phyloP scores from a whole-genome alignment of 2,329 filamentous ascomycete genomes.

The Colletotrichum nymphaeae region DNA sequence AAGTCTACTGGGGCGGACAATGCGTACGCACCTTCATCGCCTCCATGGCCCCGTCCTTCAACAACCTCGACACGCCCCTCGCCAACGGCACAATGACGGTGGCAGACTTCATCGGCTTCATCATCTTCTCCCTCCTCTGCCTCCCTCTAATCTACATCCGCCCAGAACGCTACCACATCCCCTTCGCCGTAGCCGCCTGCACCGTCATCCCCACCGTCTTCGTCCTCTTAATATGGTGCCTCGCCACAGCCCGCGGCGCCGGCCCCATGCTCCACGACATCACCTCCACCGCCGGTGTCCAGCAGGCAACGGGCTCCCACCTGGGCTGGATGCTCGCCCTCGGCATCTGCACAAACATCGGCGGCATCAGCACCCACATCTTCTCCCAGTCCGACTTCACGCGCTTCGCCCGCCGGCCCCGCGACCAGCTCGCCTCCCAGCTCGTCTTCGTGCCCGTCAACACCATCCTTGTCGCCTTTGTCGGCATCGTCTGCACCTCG shows the following conservation, averaged over 20 bases:
- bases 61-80: slow-evolving; percentile 32
- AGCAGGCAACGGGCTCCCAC: slow-evolving; percentile 35
- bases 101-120: slow-evolving; percentile 39
- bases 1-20: slow-evolving; percentile 42
- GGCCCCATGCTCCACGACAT: slow-evolving; percentile 41
- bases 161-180: slow-evolving; percentile 41
- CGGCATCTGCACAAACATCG: slow-evolving; percentile 43
- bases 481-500: slow-evolving; percentile 45
- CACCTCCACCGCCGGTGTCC: slow-evolving; percentile 36
- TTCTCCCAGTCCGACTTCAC: slow-evolving; percentile 45
- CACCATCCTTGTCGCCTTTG: slow-evolving; percentile 41
- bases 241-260: slow-evolving; percentile 42
- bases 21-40: slow-evolving; percentile 40
- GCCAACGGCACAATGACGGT: slow-evolving; percentile 37
- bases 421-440: slow-evolving; percentile 43
- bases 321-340: slow-evolving; percentile 43
- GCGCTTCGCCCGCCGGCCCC: slow-evolving; percentile 42
- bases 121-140: slow-evolving; percentile 41
- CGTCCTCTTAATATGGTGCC: slow-evolving; percentile 43
- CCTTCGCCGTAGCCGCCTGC: slow-evolving; percentile 39
- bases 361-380: slow-evolving; percentile 43
- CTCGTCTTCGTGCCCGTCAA: slow-evolving; percentile 41
- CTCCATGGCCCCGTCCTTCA: slow-evolving; percentile 38
- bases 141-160: slow-evolving; percentile 41
- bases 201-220: slow-evolving; percentile 43